Evolutionary conservation across 805 yeast species (phyloP), one percentile per base, ranked within the genome.

Genomic region (Kazachstania psychrophila): DNA sequence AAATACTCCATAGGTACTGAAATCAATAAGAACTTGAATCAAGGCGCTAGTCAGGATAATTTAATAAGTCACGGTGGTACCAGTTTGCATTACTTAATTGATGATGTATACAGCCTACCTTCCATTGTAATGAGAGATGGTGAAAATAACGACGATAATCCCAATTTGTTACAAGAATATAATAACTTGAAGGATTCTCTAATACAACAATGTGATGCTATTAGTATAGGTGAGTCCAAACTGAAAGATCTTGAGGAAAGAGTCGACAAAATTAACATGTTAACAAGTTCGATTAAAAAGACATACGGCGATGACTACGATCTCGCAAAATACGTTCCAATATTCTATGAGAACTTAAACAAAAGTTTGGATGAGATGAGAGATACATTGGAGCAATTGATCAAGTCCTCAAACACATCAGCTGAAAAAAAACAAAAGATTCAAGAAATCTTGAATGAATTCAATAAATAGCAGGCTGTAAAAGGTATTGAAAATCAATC

Each of bases 41-140:
- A n/a, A n/a, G n/a, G n/a, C n/a, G n/a, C n/a, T n/a, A 37, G 28
- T 6, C 27, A 36, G n/a, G 28, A 23, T 22, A 34, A 24, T 11
- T 29, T 38, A 9, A 36, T 32, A 13, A 33, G 31, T n/a, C 31
- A 26, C 9, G 33, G 31, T 14, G 45, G 49, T 12, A 20, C 39
- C 5, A 45, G 51, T 11, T 31, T 55, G 20, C 40, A 46, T 11
- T 40, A 38, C 31, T 29, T 55, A 16, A 43, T 48, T 2, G 37
- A 38, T 3, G 56, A 55, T 34, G 41, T 55, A 3, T 23, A 31
- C 16, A 43, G 45, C 10, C 42, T 57, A 23, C 62, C 62, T n/a
- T 40, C 41, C 23, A 42, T 57, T 34, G 28, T 15, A 10, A n/a
- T 22, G 6, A 23, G 19, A 6, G 29, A 26, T 9, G 43, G 36